These are phyloP conservation scores for Solanum tacnaense DNA, from an alignment of 257 asterid genomes.

Conservation along the genomic window DNA sequence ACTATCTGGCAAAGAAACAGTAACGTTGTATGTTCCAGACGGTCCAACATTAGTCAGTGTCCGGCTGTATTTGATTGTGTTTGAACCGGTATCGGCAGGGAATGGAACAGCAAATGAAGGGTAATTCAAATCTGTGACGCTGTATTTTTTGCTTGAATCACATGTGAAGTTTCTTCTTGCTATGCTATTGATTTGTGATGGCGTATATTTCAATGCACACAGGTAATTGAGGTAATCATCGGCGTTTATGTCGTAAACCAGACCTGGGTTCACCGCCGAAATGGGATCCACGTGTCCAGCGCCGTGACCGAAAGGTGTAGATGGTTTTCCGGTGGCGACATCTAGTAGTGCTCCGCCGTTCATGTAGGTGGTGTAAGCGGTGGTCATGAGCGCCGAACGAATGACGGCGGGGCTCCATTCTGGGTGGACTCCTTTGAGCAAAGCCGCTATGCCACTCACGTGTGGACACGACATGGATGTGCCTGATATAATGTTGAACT, in stretches of 20 bases:
- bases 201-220: slow-evolving; percentile 65
- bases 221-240: slow-evolving; percentile 52
- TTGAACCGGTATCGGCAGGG: slow-evolving; percentile 10
- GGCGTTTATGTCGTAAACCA: slow-evolving; percentile 50
- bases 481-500: slow-evolving; percentile 62
- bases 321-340: slow-evolving; percentile 56
- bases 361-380: slow-evolving; percentile 58
- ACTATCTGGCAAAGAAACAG: slow-evolving; percentile 16
- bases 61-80: slow-evolving; percentile 47
- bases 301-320: slow-evolving; percentile 74
- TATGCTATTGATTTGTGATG: slow-evolving; percentile 41
- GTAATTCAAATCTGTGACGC: slow-evolving; percentile 67
- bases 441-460: slow-evolving; percentile 69
- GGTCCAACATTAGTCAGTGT: slow-evolving; percentile 70
- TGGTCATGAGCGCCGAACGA: slow-evolving; percentile 44
- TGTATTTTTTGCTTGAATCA: slow-evolving; percentile 31
- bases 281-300: slow-evolving; percentile 92
- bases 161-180: slow-evolving; percentile 60
- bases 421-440: slow-evolving; percentile 50
- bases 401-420: slow-evolving; percentile 63
- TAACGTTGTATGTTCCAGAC: slow-evolving; percentile 60
- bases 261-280: slow-evolving; percentile 71
- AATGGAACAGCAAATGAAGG: slow-evolving; percentile 68
- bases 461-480: slow-evolving; percentile 87
- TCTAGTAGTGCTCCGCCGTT: slow-evolving; percentile 44